Evolutionary conservation across 208 protist genomes (phyloP), one percentile per base, ranked within the genome.

Genomic region (Trypanosoma avium): DNA sequence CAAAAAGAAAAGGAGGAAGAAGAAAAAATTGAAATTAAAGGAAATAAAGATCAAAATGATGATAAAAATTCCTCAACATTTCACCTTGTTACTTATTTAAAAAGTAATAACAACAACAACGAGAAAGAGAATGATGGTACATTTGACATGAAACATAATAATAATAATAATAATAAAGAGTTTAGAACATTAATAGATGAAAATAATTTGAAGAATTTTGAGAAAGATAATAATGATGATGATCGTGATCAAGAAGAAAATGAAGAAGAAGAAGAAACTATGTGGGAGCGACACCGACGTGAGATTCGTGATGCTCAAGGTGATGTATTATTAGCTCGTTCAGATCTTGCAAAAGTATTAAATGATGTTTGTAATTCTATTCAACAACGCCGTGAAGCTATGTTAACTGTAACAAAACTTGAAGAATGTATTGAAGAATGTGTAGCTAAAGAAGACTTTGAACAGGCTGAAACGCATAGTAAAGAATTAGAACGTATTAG

Each of bases 361-460:
- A 29, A 27, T 6, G 22, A 47, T 12, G 30, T 79, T 6, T 27
- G 47, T 13, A n/a, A 24, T 6, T 58, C 61, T 4, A 55, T 79
- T 36, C 6, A 46, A 38, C 30, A 58, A 38, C 63, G 55, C 6
- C 61, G 67, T 47, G 32, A 46, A 4, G 35, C 27, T 15, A 47
- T 67, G 10, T 24, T 13, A 40, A 40, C 3, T 13, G n/a, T 71
- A 32, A 38, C 38, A 8, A 30, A 55, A 13, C 1, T 76, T 17
- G 70, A 82, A 45, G 15, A 19, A 2, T 26, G 53, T 12, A 67
- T 84, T 29, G 61, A 69, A 1, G 36, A 49, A 17, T 73, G 58
- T 50, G 67, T 78, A 12, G 53, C 58, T 19, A n/a, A 43, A 10
- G 77, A 88, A 60, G 26, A 47, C 3, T 88, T 77, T 58, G 67